A percentile compares a stretch with the other conserved stretches of the same genome.
These are phyloP conservation scores for Apostasia ramifera DNA, from an alignment of 106 monocot species.

Conservation along the genomic window DNA sequence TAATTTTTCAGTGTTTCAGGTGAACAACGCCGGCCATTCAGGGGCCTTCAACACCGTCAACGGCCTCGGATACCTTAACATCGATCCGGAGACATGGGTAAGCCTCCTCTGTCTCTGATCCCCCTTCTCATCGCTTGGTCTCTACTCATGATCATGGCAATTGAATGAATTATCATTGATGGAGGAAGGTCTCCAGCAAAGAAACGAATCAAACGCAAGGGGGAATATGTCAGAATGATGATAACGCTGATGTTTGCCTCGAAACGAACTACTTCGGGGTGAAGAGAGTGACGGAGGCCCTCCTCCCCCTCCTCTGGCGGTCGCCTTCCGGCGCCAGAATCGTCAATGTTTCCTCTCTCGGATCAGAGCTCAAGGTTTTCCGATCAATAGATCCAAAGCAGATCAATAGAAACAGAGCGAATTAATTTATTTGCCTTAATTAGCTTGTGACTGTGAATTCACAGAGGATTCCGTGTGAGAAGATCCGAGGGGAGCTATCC, in stretches of 20 bases:
- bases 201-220: constrained; percentile 30
- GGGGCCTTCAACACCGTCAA: constrained; percentile 32
- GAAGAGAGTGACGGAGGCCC: constrained; percentile 62
- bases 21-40: constrained; percentile 40
- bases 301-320: constrained; percentile 61
- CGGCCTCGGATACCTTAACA: constrained; percentile 33
- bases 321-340: constrained; percentile 45
- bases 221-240: constrained; percentile 34
- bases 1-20: too few relatives aligned
- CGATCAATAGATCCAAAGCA: neutral
- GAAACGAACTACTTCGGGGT: constrained; percentile 65
- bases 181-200: constrained; percentile 47
- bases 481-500: constrained; percentile 17
- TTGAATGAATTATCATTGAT: neutral
- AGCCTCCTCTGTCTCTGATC: constrained; percentile 2
- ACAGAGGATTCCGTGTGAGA: constrained; percentile 46
- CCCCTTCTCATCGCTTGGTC: neutral
- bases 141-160: neutral
- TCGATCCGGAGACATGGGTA: constrained; percentile 42
- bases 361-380: constrained; percentile 46
- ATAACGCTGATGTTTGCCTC: constrained; percentile 42
- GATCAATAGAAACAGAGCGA: neutral
- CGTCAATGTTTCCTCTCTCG: constrained; percentile 63
- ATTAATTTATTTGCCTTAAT: neutral
- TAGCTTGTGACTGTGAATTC: neutral